Evolutionary conservation across 2,329 filamentous ascomycete species (phyloP).

Genomic region (Sporothrix luriei): DNA sequence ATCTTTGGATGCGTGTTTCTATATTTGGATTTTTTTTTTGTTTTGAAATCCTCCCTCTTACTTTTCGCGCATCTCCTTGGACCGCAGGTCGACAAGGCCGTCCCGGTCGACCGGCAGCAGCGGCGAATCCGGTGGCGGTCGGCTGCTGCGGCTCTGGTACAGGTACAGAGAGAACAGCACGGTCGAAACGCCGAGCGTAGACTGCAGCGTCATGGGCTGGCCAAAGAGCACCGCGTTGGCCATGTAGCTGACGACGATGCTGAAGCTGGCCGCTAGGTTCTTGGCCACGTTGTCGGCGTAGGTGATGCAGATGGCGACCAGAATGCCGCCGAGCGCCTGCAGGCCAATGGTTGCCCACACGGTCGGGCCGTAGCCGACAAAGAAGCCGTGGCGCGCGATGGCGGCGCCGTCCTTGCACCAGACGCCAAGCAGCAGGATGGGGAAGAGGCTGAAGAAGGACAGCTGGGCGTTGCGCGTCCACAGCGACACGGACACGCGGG

Average conservation of each 20-base stretch:
- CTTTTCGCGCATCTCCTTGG: conserved; percentile 8
- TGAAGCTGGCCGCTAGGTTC: conserved; percentile 26
- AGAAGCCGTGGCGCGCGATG: conserved; percentile 25
- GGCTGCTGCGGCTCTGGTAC: conserved; percentile 23
- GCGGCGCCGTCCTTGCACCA: conserved; percentile 25
- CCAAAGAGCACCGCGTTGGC: conserved; percentile 15
- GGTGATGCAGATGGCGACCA: conserved; percentile 25
- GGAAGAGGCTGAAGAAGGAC: conserved; percentile 26
- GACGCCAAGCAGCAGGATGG: conserved; percentile 17
- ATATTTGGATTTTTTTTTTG: background rate
- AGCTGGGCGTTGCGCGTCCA: conserved; percentile 29
- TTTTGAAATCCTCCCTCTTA: background rate
- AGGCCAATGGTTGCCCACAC: conserved; percentile 22
- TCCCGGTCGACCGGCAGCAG: conserved; percentile 5
- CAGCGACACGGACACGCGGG: conserved; percentile 21
- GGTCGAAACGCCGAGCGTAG: conserved; percentile 10
- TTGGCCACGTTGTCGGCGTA: conserved; percentile 28
- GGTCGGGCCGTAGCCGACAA: conserved; percentile 25
- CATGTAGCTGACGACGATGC: conserved; percentile 27
- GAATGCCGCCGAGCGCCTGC: conserved; percentile 25
- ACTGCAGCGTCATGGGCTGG: conserved; percentile 26
- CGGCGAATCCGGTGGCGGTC: conserved; percentile 4
- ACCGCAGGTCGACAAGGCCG: background rate
- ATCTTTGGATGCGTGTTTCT: conserved; percentile 11
- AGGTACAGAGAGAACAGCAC: conserved; percentile 21